Evolutionary conservation across 2,329 filamentous ascomycete genomes (phyloP).

Genomic region (Aspergillus brasiliensis): DNA sequence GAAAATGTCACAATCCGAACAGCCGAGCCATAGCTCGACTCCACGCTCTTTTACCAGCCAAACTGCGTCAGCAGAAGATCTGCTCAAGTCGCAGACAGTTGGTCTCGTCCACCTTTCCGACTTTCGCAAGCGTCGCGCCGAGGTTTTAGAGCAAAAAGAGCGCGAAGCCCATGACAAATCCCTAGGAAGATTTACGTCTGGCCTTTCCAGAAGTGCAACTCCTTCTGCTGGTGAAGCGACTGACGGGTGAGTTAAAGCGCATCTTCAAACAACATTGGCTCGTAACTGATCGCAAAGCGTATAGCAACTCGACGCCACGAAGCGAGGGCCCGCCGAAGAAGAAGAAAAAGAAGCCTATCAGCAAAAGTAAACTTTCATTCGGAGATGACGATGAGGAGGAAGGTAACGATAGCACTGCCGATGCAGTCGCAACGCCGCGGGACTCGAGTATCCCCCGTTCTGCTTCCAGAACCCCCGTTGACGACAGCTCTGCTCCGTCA

Average conservation of each 20-base stretch:
- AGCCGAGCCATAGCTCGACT: slow-evolving; percentile 46
- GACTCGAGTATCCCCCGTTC: slow-evolving; percentile 43
- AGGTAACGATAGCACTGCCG: slow-evolving; percentile 46
- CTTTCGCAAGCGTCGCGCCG: slow-evolving; percentile 92
- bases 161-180: slow-evolving; percentile 71
- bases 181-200: slow-evolving; percentile 45
- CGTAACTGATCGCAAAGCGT: slow-evolving; percentile 58
- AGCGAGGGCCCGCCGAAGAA: slow-evolving; percentile 50
- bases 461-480: slow-evolving; percentile 40
- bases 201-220: slow-evolving; percentile 54
- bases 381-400: slow-evolving; percentile 65
- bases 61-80: slow-evolving; percentile 74
- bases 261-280: not conserved
- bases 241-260: slow-evolving; percentile 58
- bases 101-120: slow-evolving; percentile 90
- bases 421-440: slow-evolving; percentile 38
- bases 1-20: slow-evolving; percentile 35
- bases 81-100: slow-evolving; percentile 82
- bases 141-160: slow-evolving; percentile 89
- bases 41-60: slow-evolving; percentile 69
- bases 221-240: slow-evolving; percentile 49
- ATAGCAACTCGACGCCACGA: slow-evolving; percentile 55
- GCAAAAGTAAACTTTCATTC: slow-evolving; percentile 65
- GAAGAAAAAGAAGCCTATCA: slow-evolving; percentile 61
- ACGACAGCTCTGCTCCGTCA: slow-evolving; percentile 30